phyloP scores from a whole-genome alignment of 257 asterid species.

The Fraxinus americana region DNA sequence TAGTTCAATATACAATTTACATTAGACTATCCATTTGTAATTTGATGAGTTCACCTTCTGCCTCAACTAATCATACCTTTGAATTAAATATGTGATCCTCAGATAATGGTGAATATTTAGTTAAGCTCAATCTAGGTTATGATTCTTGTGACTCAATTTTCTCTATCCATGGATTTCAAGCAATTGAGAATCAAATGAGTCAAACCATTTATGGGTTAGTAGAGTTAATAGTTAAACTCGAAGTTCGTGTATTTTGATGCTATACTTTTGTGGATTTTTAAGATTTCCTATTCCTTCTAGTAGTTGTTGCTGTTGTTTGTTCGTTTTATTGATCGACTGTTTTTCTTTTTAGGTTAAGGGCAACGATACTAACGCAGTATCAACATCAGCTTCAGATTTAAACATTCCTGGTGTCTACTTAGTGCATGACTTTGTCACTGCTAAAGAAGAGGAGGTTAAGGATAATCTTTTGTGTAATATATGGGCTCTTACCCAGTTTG shows the following conservation, averaged over 20 bases:
- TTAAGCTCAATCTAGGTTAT: background rate
- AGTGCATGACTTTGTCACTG: constrained; percentile 66
- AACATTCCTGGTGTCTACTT: constrained; percentile 81
- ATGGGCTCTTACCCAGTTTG: constrained; percentile 19
- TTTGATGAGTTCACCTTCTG: background rate
- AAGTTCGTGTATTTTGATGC: background rate
- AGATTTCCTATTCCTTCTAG: background rate
- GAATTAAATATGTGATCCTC: constrained; percentile 1
- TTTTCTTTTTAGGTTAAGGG: constrained; percentile 42
- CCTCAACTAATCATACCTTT: background rate
- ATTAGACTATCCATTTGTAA: background rate
- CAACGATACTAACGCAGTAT: constrained; percentile 50
- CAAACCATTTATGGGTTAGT: constrained; percentile 7
- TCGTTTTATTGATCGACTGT: background rate
- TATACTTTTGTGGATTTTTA: background rate
- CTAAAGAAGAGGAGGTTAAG: constrained; percentile 82
- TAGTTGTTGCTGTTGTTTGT: background rate
- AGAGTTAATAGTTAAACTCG: background rate
- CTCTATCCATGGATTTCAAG: constrained; percentile 7
- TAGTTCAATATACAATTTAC: background rate
- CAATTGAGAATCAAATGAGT: background rate
- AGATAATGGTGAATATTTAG: background rate
- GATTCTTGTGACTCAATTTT: background rate
- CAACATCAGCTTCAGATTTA: constrained; percentile 70
- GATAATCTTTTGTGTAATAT: constrained; percentile 29